These are phyloP conservation scores for Phytopythium sindhum DNA, from an alignment of 352 stramenopile species.

Conservation along the genomic window DNA sequence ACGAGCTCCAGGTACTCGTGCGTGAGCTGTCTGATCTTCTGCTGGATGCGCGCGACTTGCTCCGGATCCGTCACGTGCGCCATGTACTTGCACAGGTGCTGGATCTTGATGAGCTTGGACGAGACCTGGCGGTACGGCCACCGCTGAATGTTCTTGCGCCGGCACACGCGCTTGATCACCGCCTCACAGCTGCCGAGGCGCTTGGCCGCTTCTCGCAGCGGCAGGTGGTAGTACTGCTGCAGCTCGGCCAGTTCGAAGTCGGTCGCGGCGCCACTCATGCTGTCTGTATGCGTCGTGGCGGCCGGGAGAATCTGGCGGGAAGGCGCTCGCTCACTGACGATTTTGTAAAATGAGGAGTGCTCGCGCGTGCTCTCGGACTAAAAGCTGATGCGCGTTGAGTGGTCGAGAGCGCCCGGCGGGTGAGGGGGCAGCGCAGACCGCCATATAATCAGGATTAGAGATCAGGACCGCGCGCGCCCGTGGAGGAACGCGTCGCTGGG, in stretches of 20 bases:
- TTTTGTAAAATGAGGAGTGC: constrained; percentile 4
- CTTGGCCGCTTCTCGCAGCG: constrained; percentile 67
- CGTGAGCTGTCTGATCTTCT: constrained; percentile 77
- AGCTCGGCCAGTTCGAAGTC: constrained; percentile 81
- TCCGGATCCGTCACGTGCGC: constrained; percentile 68
- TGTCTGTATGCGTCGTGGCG: neutral
- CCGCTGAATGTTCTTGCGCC: constrained; percentile 72
- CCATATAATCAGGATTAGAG: constrained; percentile 3
- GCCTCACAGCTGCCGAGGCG: constrained; percentile 75
- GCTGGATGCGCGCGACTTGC: constrained; percentile 68
- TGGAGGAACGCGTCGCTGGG: neutral
- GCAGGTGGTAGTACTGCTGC: constrained; percentile 85
- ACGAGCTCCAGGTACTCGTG: constrained; percentile 79
- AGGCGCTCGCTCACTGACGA: neutral
- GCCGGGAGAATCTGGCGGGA: neutral
- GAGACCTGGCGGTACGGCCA: constrained; percentile 86
- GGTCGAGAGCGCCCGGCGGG: constrained; percentile 1
- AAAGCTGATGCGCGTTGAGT: neutral
- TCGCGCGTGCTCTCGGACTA: neutral
- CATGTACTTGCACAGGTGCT: constrained; percentile 85
- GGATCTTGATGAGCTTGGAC: constrained; percentile 84
- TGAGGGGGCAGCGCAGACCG: neutral
- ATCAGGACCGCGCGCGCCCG: neutral
- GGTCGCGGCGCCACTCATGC: constrained; percentile 46
- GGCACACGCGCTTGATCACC: constrained; percentile 81